Evolutionary conservation across 176 grass and related monocot genomes (phyloP).

Genomic region (Hsuehochloa calcarea): DNA sequence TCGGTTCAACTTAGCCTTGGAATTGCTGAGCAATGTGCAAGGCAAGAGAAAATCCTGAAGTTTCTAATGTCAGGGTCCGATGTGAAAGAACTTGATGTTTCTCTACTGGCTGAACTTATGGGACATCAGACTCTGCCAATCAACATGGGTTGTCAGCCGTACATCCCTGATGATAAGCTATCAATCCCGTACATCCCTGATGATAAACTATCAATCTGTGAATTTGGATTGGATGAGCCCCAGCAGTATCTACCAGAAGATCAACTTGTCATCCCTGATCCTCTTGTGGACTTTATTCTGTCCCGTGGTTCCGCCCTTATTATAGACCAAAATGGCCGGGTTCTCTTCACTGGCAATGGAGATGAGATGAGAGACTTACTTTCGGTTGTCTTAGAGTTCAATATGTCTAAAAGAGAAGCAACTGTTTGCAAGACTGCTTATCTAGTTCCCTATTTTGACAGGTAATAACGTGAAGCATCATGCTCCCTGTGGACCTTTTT

Average conservation of each 20-base stretch:
- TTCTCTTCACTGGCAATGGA: conserved; percentile 54
- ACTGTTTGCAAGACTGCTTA: conserved; percentile 55
- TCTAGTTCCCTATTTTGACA: conserved; percentile 81
- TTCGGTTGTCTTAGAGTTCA: conserved; percentile 51
- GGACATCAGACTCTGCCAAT: conserved; percentile 40
- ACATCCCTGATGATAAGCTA: conserved; percentile 49
- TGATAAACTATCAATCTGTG: conserved; percentile 51
- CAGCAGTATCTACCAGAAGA: conserved; percentile 44
- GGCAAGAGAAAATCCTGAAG: conserved; percentile 71
- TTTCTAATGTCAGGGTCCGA: conserved; percentile 67
- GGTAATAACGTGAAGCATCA: conserved; percentile 39
- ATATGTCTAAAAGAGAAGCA: conserved; percentile 39
- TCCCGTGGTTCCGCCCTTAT: conserved; percentile 39
- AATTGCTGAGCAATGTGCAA: conserved; percentile 62
- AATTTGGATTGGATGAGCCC: conserved; percentile 44
- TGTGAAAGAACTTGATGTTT: conserved; percentile 42
- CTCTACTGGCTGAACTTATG: conserved; percentile 53
- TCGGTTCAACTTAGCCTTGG: conserved; percentile 62
- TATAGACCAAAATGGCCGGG: conserved; percentile 42
- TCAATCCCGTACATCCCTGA: conserved; percentile 45
- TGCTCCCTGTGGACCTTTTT: neutral
- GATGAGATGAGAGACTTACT: conserved; percentile 64
- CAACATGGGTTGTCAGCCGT: conserved; percentile 36
- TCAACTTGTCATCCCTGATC: conserved; percentile 50
- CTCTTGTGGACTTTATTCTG: conserved; percentile 48